Conservation (phyloP, 2,329 filamentous ascomycete species). For the Akanthomyces uredinophilus region DNA sequence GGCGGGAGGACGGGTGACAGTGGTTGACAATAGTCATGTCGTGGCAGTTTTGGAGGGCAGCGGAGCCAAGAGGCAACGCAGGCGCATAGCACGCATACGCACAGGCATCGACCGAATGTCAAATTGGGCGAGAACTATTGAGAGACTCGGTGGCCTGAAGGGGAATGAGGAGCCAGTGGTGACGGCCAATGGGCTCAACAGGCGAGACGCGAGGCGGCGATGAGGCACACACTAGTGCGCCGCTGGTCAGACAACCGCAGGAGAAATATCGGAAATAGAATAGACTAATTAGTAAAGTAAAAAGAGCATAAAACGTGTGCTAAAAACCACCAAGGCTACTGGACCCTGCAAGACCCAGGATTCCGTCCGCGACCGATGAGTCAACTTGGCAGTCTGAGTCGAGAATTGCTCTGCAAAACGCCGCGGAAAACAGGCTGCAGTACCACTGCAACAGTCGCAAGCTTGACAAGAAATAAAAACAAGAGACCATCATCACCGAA, state of each 20-base stretch:
- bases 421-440: too few relatives aligned
- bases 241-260: not conserved
- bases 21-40: not conserved
- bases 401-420: too few relatives aligned
- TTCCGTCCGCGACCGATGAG: not conserved
- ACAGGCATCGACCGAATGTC: not conserved
- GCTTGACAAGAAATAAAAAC: too few relatives aligned
- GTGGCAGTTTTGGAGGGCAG: not conserved
- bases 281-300: not conserved
- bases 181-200: not conserved
- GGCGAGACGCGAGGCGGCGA: not conserved
- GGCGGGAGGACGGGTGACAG: not conserved
- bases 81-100: not conserved
- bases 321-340: not conserved
- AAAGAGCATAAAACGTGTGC: not conserved
- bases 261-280: not conserved
- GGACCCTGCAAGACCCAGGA: not conserved
- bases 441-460: too few relatives aligned
- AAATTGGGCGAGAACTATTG: not conserved
- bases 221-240: not conserved
- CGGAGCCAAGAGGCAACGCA: not conserved
- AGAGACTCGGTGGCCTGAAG: constrained; percentile 10
- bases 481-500: too few relatives aligned
- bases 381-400: not conserved
- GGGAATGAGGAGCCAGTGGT: not conserved